Base-by-base conservation (phyloP, 441 rosid genomes). In the Euphorbia celastroides region DNA sequence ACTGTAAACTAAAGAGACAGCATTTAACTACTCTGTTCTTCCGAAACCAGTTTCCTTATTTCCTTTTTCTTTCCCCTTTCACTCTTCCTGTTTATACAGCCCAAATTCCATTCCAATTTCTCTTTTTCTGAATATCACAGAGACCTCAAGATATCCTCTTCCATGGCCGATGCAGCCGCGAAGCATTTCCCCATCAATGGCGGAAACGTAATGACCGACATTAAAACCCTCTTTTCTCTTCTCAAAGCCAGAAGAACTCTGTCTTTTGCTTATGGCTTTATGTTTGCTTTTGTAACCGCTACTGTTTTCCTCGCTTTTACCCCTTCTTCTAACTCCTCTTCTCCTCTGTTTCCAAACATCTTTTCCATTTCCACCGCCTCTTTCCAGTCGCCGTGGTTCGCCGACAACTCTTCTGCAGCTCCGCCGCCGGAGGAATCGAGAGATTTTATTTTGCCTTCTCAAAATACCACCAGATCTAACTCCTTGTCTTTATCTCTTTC, bases 261-360 rank as follows among this genome's bases (percentile, higher is more conserved):
- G 5, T 73, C 83, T 57, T 85, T 86, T 57, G 88, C 81, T 3
- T 89, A 89, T 65, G 95, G 80, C 1, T 86, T 84, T 84, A 71
- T 82, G 81, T 76, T 83, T 67, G 87, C 83, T 28, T 88, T 89
- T 57, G 84, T 86, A 30, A 82, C 66, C 64, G 83, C 89, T 66
- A 84, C 96, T 58, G 70, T 81, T 60, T 82, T 89, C 75, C 65
- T 93, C 56, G 89, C 89, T 54, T 86, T 93, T 26, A 69, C 48
- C 30, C 95, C 95, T 62, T 84, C 96, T 71, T 63, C 89, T 0
- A 79, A 82, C 78, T 67, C 92, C 0, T 81, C 87, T 54, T 66
- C 94, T 67, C 96, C 85, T 31, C 84, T 87, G 87, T 81, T 86
- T 71, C 42, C 88, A 72, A 83, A 77, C 76, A 82, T 90, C 59